A percentile compares a stretch with the other conserved stretches of the same genome.
phyloP scores from a whole-genome alignment of 2,329 filamentous ascomycete species.

The Catunica adiposa region DNA sequence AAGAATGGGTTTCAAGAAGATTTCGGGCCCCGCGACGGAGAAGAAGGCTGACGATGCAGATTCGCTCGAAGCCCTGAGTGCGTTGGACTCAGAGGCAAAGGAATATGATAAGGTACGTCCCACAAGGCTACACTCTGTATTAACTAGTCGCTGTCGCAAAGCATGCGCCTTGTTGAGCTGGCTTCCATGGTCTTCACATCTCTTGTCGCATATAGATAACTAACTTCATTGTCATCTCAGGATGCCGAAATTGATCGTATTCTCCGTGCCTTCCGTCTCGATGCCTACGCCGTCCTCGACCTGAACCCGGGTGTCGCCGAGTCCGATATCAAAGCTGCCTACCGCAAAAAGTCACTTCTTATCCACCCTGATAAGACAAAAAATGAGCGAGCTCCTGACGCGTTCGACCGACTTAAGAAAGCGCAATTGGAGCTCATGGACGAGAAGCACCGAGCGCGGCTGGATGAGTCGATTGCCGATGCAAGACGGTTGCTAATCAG shows the following conservation, averaged over 20 bases:
- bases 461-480: conserved; percentile 92
- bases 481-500: conserved; percentile 88
- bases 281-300: conserved; percentile 79
- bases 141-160: not conserved
- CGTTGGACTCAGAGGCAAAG: conserved; percentile 68
- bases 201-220: conserved; percentile 6
- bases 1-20: conserved; percentile 15
- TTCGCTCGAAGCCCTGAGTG: conserved; percentile 50
- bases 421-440: conserved; percentile 83
- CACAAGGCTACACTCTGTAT: not conserved
- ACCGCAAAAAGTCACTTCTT: conserved; percentile 94
- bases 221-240: conserved; percentile 25
- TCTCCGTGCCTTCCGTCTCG: conserved; percentile 66
- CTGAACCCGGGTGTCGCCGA: conserved; percentile 90
- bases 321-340: conserved; percentile 84
- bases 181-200: not conserved
- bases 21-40: not conserved
- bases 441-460: conserved; percentile 70
- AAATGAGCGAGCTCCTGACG: conserved; percentile 79
- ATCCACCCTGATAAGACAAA: conserved; percentile 97
- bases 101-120: conserved; percentile 71
- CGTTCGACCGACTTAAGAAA: conserved; percentile 92
- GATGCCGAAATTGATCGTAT: conserved; percentile 95
- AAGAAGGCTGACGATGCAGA: conserved; percentile 35
- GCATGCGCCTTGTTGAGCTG: not conserved